Percentiles rank a stretch among this genome's conserved stretches.
Conservation (phyloP, 2,329 filamentous ascomycete species). For the Ophidiomyces ophidiicola region DNA sequence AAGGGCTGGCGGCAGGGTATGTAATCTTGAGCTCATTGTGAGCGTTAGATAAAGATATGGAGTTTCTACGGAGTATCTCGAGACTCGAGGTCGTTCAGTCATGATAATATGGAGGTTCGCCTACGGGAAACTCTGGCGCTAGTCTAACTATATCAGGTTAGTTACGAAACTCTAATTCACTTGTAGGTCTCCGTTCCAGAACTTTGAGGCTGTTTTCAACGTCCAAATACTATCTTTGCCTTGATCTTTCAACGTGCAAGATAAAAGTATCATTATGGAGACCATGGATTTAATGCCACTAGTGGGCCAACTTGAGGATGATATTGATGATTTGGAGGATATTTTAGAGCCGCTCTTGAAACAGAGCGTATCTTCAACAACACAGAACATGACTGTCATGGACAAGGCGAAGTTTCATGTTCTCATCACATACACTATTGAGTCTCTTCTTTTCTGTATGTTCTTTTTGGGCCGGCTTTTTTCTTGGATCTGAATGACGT, state of each 20-base stretch:
- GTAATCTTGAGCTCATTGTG: background rate
- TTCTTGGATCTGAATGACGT: background rate
- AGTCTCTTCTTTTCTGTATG: slow-evolving; percentile 75
- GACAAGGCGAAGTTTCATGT: slow-evolving; percentile 92
- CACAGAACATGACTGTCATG: slow-evolving; percentile 73
- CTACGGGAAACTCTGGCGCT: too few relatives aligned
- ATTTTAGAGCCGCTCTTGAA: slow-evolving; percentile 61
- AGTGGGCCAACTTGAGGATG: slow-evolving; percentile 60
- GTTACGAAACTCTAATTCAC: too few relatives aligned
- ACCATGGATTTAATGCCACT: slow-evolving; percentile 50
- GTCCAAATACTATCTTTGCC: too few relatives aligned
- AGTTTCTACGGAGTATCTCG: background rate
- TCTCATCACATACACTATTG: slow-evolving; percentile 76
- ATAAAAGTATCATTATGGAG: slow-evolving; percentile 35
- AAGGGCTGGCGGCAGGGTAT: background rate
- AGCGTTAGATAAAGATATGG: background rate
- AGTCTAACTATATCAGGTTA: too few relatives aligned
- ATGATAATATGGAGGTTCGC: too few relatives aligned
- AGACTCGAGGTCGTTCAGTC: too few relatives aligned
- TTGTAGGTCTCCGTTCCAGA: too few relatives aligned
- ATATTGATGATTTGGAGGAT: slow-evolving; percentile 68
- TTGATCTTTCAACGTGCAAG: too few relatives aligned
- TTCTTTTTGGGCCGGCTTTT: background rate
- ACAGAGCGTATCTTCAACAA: slow-evolving; percentile 51
- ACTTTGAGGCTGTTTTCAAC: too few relatives aligned